These are phyloP conservation scores for Chrysochromulina parva DNA, from an alignment of 78 protist genomes.

Conservation along the genomic window DNA sequence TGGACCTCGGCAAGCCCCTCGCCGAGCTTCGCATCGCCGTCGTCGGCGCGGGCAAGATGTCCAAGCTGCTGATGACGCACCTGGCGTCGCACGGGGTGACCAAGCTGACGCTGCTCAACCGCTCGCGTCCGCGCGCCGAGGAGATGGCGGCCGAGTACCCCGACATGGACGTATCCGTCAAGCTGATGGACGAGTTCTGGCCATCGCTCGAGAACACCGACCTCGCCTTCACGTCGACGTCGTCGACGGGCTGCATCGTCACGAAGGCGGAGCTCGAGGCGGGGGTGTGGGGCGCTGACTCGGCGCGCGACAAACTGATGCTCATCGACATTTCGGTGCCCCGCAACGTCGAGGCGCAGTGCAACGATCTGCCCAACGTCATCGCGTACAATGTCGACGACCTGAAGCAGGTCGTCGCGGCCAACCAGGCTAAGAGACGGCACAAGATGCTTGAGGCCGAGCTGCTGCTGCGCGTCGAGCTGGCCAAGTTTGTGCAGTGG, in stretches of 20 bases:
- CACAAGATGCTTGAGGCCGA: slow-evolving; percentile 52
- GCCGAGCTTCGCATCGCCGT: background rate
- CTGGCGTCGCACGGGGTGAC: slow-evolving; percentile 26
- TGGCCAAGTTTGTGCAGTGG: slow-evolving; percentile 20
- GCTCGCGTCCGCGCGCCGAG: slow-evolving; percentile 33
- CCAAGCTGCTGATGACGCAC: slow-evolving; percentile 51
- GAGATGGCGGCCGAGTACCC: slow-evolving; percentile 42
- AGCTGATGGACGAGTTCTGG: background rate
- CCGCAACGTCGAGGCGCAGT: slow-evolving; percentile 41
- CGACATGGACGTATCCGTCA: slow-evolving; percentile 8
- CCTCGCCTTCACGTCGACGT: slow-evolving; percentile 47
- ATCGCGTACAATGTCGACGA: slow-evolving; percentile 58
- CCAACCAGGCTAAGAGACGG: slow-evolving; percentile 46
- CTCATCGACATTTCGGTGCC: slow-evolving; percentile 56
- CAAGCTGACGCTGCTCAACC: slow-evolving; percentile 36
- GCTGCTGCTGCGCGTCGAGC: slow-evolving; percentile 36
- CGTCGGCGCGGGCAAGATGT: slow-evolving; percentile 59
- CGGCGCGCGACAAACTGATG: background rate
- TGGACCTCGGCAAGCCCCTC: slow-evolving; percentile 25
- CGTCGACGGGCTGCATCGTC: slow-evolving; percentile 36
- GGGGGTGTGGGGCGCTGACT: background rate
- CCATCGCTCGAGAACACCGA: background rate
- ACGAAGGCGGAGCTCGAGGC: background rate
- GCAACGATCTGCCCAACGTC: slow-evolving; percentile 12
- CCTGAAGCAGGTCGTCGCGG: slow-evolving; percentile 57